Conservation (phyloP, 2,329 filamentous ascomycete species). For the Periconia macrospinosa region DNA sequence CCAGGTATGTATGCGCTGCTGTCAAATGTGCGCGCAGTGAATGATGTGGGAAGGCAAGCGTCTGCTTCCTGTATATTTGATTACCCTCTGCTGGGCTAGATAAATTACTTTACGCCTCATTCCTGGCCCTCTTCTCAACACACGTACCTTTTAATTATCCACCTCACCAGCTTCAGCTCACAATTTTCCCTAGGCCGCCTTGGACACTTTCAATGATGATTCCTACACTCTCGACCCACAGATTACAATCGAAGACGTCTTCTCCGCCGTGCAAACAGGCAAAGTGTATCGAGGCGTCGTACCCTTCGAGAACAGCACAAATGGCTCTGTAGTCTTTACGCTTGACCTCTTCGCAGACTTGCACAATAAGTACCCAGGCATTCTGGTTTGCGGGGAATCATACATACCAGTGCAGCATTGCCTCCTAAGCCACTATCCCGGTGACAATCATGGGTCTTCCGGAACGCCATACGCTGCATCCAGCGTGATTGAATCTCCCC, state of each 20-base stretch:
- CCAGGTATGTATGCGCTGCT: conserved; percentile 53
- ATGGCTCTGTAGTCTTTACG: conserved; percentile 88
- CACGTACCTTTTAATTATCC: not conserved
- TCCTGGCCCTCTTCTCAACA: not conserved
- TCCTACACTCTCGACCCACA: conserved; percentile 42
- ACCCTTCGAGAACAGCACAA: conserved; percentile 94
- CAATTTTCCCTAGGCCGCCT: conserved; percentile 52
- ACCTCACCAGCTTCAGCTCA: not conserved
- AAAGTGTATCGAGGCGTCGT: conserved; percentile 74
- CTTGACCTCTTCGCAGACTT: conserved; percentile 86
- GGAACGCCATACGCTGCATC: conserved; percentile 12
- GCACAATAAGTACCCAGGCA: conserved; percentile 62
- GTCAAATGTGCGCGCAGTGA: not conserved
- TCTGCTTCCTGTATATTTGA: not conserved
- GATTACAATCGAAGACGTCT: conserved; percentile 67
- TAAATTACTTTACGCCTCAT: too few relatives aligned
- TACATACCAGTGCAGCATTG: conserved; percentile 90
- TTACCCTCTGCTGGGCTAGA: too few relatives aligned
- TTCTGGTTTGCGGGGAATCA: conserved; percentile 78
- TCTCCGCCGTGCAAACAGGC: conserved; percentile 72
- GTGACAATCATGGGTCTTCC: conserved; percentile 1
- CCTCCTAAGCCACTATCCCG: conserved; percentile 61
- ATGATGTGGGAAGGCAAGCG: not conserved
- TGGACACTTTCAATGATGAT: conserved; percentile 51
- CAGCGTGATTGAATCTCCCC: conserved; percentile 23